Base-by-base conservation (phyloP, 1,284 basidiomycete genomes). In the Tilletia indica region DNA sequence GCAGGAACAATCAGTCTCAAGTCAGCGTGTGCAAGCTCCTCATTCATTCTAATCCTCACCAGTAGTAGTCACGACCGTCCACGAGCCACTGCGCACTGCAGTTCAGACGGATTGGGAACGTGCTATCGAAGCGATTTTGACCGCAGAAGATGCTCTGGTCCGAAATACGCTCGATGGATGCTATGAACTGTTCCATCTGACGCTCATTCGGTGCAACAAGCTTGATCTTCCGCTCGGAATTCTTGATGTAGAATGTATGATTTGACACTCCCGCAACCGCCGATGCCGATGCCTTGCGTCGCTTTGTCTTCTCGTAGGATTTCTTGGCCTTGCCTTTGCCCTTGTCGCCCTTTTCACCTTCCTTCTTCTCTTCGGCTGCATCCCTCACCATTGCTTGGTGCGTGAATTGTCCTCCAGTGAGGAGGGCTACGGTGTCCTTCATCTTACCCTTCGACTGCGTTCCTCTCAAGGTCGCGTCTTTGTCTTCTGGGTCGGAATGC, bases 1-100 rank as follows among this genome's bases (percentile, higher is more conserved):
- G 42, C 21, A 48, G 47, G 6, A 21, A 67, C 11, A 6, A 67
- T 39, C 64, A 42, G 45, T 47, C 38, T 47, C n/a, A 19, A n/a
- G n/a, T 19, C n/a, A n/a, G 11, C 51, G 11, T 54, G 51, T 21
- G 51, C 9, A n/a, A 31, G 8, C n/a, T n/a, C 51, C 6, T 54
- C 51, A 12, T 19, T 19, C 11, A 12, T 31, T 19, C 51, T 8
- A 54, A 19, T 11, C 16, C 61, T 64, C 34, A 64, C 82, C 82
- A 83, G 67, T 76, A 83, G 75, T 84, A 84, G 72, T 84, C 82
- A 36, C 82, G 77, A n/a, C 96, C 97, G 85, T 99, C 97, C n/a
- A 98, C 94, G 3, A 99, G 89, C 97, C 97, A 99, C 81, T 98
- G 96, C 0, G 94, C 93, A 48, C 93, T 91, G 2, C 95, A 95